These are phyloP conservation scores for Cryphonectria naterciae DNA, from an alignment of 2,329 filamentous ascomycete species.

Conservation along the genomic window DNA sequence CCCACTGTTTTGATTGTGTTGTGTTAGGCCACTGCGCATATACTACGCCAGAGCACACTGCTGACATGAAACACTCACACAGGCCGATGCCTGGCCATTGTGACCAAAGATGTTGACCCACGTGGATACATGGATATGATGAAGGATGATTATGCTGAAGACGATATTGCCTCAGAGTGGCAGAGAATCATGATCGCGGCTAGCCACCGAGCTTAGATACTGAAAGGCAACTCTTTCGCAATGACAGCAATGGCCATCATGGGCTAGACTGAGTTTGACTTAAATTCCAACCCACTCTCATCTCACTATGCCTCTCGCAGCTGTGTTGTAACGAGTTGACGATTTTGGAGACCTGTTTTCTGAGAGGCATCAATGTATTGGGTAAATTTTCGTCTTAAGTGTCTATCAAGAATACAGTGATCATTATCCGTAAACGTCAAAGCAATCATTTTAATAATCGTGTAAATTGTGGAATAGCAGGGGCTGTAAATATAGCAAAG, in stretches of 20 bases:
- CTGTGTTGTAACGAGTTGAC: not conserved
- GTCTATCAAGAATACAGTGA: not conserved
- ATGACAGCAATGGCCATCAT: not conserved
- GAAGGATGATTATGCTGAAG: not conserved
- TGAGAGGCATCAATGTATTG: too few species aligned
- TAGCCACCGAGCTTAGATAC: not conserved
- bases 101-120: not conserved
- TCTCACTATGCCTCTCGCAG: not conserved
- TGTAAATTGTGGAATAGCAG: too few species aligned
- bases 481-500: too few species aligned
- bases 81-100: not conserved
- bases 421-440: too few species aligned
- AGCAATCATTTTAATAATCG: too few species aligned
- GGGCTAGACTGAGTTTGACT: too few species aligned
- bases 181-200: not conserved
- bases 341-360: not conserved
- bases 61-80: not conserved
- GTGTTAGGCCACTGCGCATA: not conserved
- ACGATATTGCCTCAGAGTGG: constrained; percentile 1
- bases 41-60: not conserved
- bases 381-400: not conserved
- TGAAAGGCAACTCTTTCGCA: not conserved
- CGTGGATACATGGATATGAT: constrained; percentile 1
- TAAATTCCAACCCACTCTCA: not conserved
- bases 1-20: not conserved